Conservation (phyloP, 78 protist genomes). For the Dictyostelium capitatum region DNA sequence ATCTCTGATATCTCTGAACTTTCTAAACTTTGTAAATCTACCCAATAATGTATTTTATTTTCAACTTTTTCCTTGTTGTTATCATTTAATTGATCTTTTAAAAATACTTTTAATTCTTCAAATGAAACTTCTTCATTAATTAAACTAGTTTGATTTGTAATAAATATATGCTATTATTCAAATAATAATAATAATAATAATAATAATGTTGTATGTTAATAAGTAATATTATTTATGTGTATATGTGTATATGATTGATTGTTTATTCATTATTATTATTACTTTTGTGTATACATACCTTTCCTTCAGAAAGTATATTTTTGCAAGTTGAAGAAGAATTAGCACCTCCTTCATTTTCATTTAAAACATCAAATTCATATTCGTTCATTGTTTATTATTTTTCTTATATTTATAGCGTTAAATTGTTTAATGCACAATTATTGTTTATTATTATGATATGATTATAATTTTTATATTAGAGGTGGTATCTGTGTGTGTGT, state of each 20-base stretch:
- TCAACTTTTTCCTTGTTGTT: constrained; percentile 1
- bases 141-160: constrained; percentile 15
- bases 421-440: too few relatives aligned
- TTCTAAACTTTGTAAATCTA: constrained; percentile 38
- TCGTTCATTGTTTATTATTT: neutral
- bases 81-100: constrained; percentile 24
- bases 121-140: constrained; percentile 11
- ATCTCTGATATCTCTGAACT: constrained; percentile 28
- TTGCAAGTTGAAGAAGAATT: neutral
- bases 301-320: constrained; percentile 14
- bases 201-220: neutral
- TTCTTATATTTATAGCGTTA: neutral
- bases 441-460: too few relatives aligned
- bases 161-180: constrained; percentile 17
- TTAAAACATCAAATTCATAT: constrained; percentile 17
- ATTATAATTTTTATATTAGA: too few relatives aligned
- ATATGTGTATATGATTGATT: neutral
- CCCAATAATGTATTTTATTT: constrained; percentile 44
- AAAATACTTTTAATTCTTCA: constrained; percentile 22
- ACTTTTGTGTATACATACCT: neutral
- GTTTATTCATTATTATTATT: neutral
- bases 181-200: too few relatives aligned
- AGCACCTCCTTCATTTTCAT: neutral
- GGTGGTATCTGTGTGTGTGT: too few relatives aligned
- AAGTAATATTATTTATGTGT: too few relatives aligned